Evolutionary conservation across 805 yeast species (phyloP).

Genomic region (Kregervanrija delftensis): DNA sequence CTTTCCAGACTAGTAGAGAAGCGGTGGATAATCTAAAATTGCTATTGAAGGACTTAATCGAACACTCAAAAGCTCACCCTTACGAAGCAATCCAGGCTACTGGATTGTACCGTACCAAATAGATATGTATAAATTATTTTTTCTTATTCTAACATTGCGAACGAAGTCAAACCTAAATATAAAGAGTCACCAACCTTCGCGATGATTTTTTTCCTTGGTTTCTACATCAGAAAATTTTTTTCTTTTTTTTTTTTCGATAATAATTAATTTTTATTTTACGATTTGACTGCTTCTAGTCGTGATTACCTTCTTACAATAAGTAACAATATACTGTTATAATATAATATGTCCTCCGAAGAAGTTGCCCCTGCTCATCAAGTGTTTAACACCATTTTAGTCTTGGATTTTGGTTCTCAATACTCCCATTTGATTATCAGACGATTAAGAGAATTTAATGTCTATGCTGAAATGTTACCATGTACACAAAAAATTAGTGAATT

Average conservation of each 20-base stretch:
- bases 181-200: no score
- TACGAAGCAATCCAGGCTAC: slow-evolving; percentile 21
- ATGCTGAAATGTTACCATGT: slow-evolving; percentile 99
- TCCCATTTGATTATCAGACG: slow-evolving; percentile 95
- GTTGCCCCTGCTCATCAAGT: slow-evolving; percentile 67
- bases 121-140: not conserved
- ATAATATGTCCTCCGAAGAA: slow-evolving; percentile 14
- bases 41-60: slow-evolving; percentile 52
- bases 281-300: no score
- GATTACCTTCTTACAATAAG: no score
- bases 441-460: slow-evolving; percentile 94
- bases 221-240: no score
- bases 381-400: slow-evolving; percentile 93
- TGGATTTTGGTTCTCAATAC: slow-evolving; percentile 98
- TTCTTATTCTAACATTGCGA: no score
- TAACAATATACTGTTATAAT: no score
- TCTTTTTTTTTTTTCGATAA: no score
- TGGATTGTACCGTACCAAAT: slow-evolving; percentile 12
- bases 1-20: slow-evolving; percentile 53
- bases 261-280: no score
- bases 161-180: no score
- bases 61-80: slow-evolving; percentile 48
- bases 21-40: slow-evolving; percentile 50
- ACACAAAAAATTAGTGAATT: slow-evolving; percentile 93
- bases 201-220: no score